A percentile compares a stretch with the other conserved stretches of the same genome.
These are phyloP conservation scores for Pezicula radicicola DNA, from an alignment of 2,329 filamentous ascomycete species.

Conservation along the genomic window DNA sequence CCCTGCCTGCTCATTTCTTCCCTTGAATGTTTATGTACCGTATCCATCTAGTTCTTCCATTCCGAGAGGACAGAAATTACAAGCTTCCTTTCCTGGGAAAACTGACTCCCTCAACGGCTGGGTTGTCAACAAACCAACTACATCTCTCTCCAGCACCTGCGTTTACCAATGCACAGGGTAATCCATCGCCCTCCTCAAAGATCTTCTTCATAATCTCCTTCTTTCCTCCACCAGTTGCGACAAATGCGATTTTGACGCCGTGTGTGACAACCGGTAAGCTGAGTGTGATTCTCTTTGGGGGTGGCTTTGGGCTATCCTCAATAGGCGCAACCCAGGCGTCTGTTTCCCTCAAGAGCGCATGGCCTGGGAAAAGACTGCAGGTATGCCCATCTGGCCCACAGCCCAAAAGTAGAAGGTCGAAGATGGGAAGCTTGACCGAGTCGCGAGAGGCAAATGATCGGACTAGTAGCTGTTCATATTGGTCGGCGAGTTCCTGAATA, in stretches of 20 bases:
- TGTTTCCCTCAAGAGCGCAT: slow-evolving; percentile 79
- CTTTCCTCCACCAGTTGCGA: slow-evolving; percentile 87
- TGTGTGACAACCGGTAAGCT: slow-evolving; percentile 89
- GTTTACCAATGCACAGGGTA: slow-evolving; percentile 89
- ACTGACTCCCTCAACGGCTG: slow-evolving; percentile 79
- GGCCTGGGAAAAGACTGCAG: slow-evolving; percentile 91
- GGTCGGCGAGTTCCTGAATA: slow-evolving; percentile 86
- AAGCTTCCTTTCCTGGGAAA: slow-evolving; percentile 74
- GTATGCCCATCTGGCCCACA: slow-evolving; percentile 97
- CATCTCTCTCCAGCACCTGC: slow-evolving; percentile 78
- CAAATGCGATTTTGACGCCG: slow-evolving; percentile 82
- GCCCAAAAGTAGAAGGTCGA: slow-evolving; percentile 89
- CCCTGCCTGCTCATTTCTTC: too few species aligned
- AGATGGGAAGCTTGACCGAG: slow-evolving; percentile 90
- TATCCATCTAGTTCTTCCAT: slow-evolving; percentile 9
- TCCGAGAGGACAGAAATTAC: slow-evolving; percentile 32
- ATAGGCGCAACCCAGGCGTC: slow-evolving; percentile 92
- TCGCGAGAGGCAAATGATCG: slow-evolving; percentile 85
- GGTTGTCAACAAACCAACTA: slow-evolving; percentile 91
- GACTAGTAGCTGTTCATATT: slow-evolving; percentile 88
- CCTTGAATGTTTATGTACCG: too few species aligned
- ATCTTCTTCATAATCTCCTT: slow-evolving; percentile 90
- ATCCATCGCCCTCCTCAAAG: slow-evolving; percentile 70
- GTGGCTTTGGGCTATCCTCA: slow-evolving; percentile 92
- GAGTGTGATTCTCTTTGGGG: slow-evolving; percentile 84